Conservation (phyloP, 2,329 filamentous ascomycete species). For the Eutypella sp. region DNA sequence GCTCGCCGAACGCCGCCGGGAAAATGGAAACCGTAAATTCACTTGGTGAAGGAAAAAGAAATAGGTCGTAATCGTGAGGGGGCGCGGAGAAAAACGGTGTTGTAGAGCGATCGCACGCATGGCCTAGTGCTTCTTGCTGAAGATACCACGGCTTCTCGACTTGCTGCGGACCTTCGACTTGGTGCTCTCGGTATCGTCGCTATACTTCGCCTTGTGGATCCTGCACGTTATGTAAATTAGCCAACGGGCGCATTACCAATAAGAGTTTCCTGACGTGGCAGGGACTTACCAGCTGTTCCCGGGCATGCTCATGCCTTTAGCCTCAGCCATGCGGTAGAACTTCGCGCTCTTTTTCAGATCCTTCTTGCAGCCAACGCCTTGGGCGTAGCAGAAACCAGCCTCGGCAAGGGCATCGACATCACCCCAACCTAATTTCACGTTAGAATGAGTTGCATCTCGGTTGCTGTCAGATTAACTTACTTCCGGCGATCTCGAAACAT, state of each 20-base stretch:
- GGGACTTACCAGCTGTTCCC: conserved; percentile 89
- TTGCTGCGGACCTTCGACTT: conserved; percentile 65
- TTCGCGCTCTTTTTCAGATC: conserved; percentile 90
- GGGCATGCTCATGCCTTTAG: conserved; percentile 94
- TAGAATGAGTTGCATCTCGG: too few species aligned
- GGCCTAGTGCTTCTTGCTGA: conserved; percentile 49
- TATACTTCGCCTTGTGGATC: conserved; percentile 97
- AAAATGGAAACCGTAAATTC: too few species aligned
- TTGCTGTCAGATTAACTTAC: conserved; percentile 42
- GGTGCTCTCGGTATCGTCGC: conserved; percentile 51
- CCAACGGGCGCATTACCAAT: too few species aligned
- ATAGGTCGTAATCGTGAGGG: conserved; percentile 8
- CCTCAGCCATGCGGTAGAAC: conserved; percentile 85
- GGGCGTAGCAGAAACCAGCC: conserved; percentile 91
- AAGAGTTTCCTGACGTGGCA: too few species aligned
- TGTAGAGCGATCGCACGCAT: too few species aligned
- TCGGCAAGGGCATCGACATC: conserved; percentile 92
- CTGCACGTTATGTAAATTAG: conserved; percentile 39
- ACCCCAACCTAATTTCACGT: conserved; percentile 63
- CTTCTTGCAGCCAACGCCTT: conserved; percentile 92
- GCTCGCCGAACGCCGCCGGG: conserved; percentile 3
- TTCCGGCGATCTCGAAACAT: conserved; percentile 94
- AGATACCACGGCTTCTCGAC: conserved; percentile 69
- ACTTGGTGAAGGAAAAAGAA: too few species aligned
- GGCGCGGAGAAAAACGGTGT: too few species aligned